phyloP scores from a whole-genome alignment of 2,329 filamentous ascomycete genomes.

The Alternaria rosae region DNA sequence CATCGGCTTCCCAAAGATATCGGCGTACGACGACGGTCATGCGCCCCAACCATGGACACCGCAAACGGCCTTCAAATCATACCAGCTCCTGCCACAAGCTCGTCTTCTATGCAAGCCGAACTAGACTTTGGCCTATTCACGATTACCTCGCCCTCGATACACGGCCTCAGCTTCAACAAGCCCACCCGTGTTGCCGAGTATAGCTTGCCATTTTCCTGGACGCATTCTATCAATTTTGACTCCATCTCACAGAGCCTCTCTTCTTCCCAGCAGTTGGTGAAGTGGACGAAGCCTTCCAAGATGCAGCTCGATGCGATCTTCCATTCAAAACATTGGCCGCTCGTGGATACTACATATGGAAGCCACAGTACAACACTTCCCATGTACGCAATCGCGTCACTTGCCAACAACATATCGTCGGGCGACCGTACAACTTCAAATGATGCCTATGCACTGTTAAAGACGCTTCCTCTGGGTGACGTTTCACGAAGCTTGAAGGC shows the following conservation, averaged over 20 bases:
- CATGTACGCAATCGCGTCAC: not conserved
- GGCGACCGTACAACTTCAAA: not conserved
- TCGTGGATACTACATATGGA: not conserved
- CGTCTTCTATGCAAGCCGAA: not conserved
- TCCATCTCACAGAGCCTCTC: not conserved
- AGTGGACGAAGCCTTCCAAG: not conserved
- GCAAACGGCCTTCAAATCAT: not conserved
- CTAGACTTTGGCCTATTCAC: fast-evolving
- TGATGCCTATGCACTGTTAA: not conserved
- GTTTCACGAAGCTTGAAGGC: not conserved
- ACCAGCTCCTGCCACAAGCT: not conserved
- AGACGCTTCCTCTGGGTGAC: not conserved
- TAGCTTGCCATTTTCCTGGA: not conserved
- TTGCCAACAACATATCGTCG: not conserved
- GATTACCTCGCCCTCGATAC: fast-evolving
- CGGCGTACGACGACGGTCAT: not conserved
- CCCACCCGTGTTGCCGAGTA: not conserved
- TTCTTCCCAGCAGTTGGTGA: not conserved
- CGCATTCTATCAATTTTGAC: not conserved
- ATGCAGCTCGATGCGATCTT: not conserved
- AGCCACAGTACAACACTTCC: not conserved
- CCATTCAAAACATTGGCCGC: no score
- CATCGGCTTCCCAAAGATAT: not conserved
- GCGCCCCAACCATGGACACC: not conserved
- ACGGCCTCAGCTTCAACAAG: fast-evolving